phyloP scores from a whole-genome alignment of 495 filamentous ascomycete species.

The Penicillium parvum region DNA sequence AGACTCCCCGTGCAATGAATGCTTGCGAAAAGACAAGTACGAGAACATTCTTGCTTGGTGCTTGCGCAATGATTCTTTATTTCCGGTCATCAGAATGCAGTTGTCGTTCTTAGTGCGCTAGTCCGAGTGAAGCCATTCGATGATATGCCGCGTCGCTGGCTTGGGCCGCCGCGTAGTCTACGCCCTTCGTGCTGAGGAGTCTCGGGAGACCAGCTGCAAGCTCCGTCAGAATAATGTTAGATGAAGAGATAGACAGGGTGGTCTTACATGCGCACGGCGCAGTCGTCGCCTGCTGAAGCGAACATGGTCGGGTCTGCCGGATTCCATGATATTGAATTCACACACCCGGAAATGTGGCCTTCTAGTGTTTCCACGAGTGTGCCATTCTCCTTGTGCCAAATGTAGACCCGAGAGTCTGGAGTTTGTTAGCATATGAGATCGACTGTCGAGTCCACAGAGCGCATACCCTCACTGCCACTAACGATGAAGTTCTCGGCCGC shows the following conservation, averaged over 20 bases:
- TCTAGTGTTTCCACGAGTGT: slow-evolving; percentile 68
- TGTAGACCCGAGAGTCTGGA: slow-evolving; percentile 70
- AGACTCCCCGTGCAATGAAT: too few relatives aligned
- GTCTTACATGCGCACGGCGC: slow-evolving; percentile 77
- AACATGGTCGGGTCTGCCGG: slow-evolving; percentile 78
- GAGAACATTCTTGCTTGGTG: slow-evolving; percentile 6
- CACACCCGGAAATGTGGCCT: slow-evolving; percentile 68
- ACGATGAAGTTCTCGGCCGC: slow-evolving; percentile 87
- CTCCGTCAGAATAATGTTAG: slow-evolving; percentile 25
- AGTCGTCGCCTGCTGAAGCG: slow-evolving; percentile 87
- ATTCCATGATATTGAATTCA: slow-evolving; percentile 93
- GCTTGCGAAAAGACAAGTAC: slow-evolving; percentile 3
- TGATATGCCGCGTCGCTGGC: slow-evolving; percentile 24
- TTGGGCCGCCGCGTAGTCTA: slow-evolving; percentile 13
- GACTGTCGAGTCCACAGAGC: neutral
- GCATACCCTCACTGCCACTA: slow-evolving; percentile 83
- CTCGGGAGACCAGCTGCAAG: slow-evolving; percentile 43
- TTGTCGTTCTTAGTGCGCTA: slow-evolving; percentile 43
- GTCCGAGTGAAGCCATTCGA: slow-evolving; percentile 36
- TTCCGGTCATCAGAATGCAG: slow-evolving; percentile 18
- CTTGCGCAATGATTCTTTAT: neutral
- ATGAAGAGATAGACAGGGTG: neutral
- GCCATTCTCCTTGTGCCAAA: slow-evolving; percentile 87
- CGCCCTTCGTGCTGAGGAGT: slow-evolving; percentile 30
- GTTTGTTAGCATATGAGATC: slow-evolving; percentile 12